Conservation (phyloP, 1,284 basidiomycete genomes). For the Pseudozyma tsukubaensis region DNA sequence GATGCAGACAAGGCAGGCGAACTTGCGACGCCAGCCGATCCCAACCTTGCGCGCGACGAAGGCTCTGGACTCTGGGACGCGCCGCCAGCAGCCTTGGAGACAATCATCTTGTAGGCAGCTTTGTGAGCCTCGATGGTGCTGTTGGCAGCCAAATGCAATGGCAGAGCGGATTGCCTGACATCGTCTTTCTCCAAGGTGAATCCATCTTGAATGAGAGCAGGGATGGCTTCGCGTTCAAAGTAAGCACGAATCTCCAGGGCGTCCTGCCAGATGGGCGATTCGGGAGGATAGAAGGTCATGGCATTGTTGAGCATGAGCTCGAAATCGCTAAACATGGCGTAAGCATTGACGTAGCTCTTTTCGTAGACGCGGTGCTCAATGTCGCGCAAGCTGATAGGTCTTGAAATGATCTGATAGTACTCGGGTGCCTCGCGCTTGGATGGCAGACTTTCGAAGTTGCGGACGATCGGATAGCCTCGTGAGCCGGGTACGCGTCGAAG, state of each 20-base stretch:
- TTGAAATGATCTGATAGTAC: constrained; percentile 64
- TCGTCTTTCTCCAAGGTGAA: constrained; percentile 67
- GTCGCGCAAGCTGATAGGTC: constrained; percentile 58
- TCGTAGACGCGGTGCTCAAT: constrained; percentile 56
- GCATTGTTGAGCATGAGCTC: constrained; percentile 66
- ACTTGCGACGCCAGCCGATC: constrained; percentile 25
- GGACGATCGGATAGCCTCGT: constrained; percentile 46
- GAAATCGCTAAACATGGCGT: constrained; percentile 60
- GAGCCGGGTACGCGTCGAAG: constrained; percentile 40
- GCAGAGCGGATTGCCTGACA: constrained; percentile 61
- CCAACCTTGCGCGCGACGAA: constrained; percentile 22
- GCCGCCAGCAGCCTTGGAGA: constrained; percentile 24
- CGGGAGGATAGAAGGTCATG: constrained; percentile 60
- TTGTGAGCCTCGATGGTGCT: constrained; percentile 57
- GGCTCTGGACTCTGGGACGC: constrained; percentile 44
- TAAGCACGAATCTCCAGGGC: constrained; percentile 57
- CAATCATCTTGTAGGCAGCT: constrained; percentile 46
- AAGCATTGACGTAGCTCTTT: constrained; percentile 60
- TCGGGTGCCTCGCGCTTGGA: constrained; percentile 58
- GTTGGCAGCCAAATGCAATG: constrained; percentile 54
- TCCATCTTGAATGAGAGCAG: constrained; percentile 59
- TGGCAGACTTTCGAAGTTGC: constrained; percentile 62
- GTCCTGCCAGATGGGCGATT: constrained; percentile 58
- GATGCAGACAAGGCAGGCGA: constrained; percentile 27
- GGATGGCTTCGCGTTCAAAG: constrained; percentile 60